These are phyloP conservation scores for Exophiala phaeomuriformis DNA, from an alignment of 2,329 filamentous ascomycete species.

Conservation along the genomic window DNA sequence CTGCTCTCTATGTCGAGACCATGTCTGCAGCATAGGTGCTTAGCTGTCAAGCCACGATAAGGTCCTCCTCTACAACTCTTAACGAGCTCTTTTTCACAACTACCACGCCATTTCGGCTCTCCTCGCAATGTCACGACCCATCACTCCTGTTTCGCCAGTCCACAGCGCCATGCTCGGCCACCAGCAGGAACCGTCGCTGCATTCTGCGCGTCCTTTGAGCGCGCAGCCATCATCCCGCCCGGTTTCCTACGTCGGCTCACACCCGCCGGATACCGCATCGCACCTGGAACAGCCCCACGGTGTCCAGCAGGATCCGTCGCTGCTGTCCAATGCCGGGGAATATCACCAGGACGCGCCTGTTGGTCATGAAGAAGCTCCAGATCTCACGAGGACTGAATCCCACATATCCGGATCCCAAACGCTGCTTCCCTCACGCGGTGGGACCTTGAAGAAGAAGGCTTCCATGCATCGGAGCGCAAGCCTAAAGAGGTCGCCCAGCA, in stretches of 20 bases:
- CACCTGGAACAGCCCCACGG: slow-evolving; percentile 34
- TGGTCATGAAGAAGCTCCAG: slow-evolving; percentile 18
- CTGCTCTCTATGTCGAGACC: not conserved
- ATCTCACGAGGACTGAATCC: slow-evolving; percentile 36
- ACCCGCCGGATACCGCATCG: slow-evolving; percentile 15
- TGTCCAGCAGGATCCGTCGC: slow-evolving; percentile 30
- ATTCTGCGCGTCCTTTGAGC: slow-evolving; percentile 14
- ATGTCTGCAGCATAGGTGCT: not conserved
- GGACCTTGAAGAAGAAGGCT: slow-evolving; percentile 82
- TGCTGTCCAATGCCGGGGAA: slow-evolving; percentile 33
- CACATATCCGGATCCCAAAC: slow-evolving; percentile 39
- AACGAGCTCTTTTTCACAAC: slow-evolving; percentile 1
- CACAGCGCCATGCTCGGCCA: slow-evolving; percentile 2
- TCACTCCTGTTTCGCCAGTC: slow-evolving; percentile 28
- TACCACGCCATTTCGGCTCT: not conserved
- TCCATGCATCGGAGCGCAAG: slow-evolving; percentile 69
- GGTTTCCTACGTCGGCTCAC: slow-evolving; percentile 35
- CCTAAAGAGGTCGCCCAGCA: slow-evolving; percentile 70
- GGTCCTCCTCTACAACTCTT: not conserved
- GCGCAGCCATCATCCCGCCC: slow-evolving; percentile 32
- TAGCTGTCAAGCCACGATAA: slow-evolving; percentile 4
- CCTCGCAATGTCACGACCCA: slow-evolving; percentile 27
- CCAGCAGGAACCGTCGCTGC: slow-evolving; percentile 11
- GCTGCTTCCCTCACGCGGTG: slow-evolving; percentile 44
- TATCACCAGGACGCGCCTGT: slow-evolving; percentile 32